A percentile compares a stretch with the other conserved stretches of the same genome.
These are phyloP conservation scores for Sporothrix sp. DNA, from an alignment of 2,329 filamentous ascomycete species.

Conservation along the genomic window DNA sequence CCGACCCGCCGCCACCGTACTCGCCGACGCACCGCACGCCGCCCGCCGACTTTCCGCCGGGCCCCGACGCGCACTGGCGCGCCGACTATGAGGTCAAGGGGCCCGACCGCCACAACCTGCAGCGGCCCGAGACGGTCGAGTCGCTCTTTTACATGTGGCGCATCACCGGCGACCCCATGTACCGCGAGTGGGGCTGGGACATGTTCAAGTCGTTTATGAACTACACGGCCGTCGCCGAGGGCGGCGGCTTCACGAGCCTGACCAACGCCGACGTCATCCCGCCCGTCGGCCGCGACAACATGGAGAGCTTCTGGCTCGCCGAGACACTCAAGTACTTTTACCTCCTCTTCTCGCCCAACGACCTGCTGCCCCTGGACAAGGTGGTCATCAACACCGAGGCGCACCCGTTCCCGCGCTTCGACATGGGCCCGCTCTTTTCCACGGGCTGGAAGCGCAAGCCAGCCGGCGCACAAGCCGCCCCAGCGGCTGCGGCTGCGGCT, in stretches of 20 bases:
- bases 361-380: constrained; percentile 74
- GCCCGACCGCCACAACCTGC: constrained; percentile 86
- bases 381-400: constrained; percentile 95
- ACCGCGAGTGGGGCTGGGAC: constrained; percentile 95
- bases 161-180: constrained; percentile 81
- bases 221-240: constrained; percentile 68
- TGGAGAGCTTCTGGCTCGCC: constrained; percentile 99
- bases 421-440: constrained; percentile 64
- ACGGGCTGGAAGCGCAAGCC: constrained; percentile 70
- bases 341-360: constrained; percentile 76
- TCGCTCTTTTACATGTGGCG: constrained; percentile 97
- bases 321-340: constrained; percentile 98
- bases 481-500: not conserved
- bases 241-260: constrained; percentile 74
- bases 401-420: constrained; percentile 79
- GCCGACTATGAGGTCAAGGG: constrained; percentile 69
- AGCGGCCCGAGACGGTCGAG: constrained; percentile 94
- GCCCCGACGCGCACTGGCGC: constrained; percentile 55
- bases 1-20: constrained; percentile 54
- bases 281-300: constrained; percentile 67
- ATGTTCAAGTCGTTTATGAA: constrained; percentile 92
- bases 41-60: constrained; percentile 41
- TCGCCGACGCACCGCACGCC: constrained; percentile 40
- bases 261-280: constrained; percentile 64
- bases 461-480: not conserved